These are phyloP conservation scores for Leucoagaricus sp. DNA, from an alignment of 1,284 basidiomycete species.

Conservation along the genomic window DNA sequence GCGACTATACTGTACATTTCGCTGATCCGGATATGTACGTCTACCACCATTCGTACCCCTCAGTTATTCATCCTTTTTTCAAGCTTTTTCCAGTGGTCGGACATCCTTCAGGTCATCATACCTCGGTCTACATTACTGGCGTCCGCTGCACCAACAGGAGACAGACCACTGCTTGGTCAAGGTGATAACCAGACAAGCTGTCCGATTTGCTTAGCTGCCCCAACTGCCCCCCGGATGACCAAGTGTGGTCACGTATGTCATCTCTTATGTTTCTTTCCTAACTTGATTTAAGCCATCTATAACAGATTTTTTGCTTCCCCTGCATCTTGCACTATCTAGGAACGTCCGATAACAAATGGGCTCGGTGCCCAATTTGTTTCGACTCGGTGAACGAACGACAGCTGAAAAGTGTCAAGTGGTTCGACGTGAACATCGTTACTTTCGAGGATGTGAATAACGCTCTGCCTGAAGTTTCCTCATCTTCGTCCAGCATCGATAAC, in stretches of 20 bases:
- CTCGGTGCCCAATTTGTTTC: slow-evolving; percentile 94
- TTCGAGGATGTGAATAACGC: slow-evolving; percentile 42
- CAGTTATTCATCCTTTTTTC: slow-evolving; percentile 16
- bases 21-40: slow-evolving; percentile 92
- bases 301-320: slow-evolving; percentile 84
- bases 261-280: slow-evolving; percentile 15
- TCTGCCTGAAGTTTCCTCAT: slow-evolving; percentile 42
- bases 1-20: slow-evolving; percentile 93
- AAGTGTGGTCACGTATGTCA: slow-evolving; percentile 92
- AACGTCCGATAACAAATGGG: slow-evolving; percentile 84
- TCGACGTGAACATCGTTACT: slow-evolving; percentile 45
- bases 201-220: slow-evolving; percentile 93
- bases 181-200: slow-evolving; percentile 76
- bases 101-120: slow-evolving; percentile 94
- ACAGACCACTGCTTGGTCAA: slow-evolving; percentile 27
- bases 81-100: slow-evolving; percentile 94
- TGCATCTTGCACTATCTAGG: slow-evolving; percentile 93
- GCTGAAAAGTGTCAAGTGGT: slow-evolving; percentile 92
- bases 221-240: slow-evolving; percentile 93
- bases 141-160: slow-evolving; percentile 48
- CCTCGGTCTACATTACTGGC: slow-evolving; percentile 72
- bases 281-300: slow-evolving; percentile 18
- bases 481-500: slow-evolving; percentile 41
- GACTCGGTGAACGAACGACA: slow-evolving; percentile 91
- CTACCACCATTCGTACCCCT: slow-evolving; percentile 10